These are phyloP conservation scores for Chlamydomonas eustigma DNA, from an alignment of 139 green algal species.

Conservation along the genomic window DNA sequence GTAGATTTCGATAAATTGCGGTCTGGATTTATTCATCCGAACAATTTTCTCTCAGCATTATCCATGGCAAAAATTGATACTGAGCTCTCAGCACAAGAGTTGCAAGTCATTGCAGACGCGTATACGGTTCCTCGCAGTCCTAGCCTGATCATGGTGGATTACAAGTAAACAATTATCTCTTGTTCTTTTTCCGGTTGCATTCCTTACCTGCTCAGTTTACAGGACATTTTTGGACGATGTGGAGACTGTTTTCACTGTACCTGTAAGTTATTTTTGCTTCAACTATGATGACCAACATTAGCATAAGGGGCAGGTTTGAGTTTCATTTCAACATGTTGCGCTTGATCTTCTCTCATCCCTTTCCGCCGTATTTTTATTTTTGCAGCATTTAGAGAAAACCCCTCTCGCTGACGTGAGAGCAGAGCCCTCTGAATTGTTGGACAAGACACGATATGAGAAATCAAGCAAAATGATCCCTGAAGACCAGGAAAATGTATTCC, in stretches of 20 bases:
- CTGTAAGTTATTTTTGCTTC: conserved; percentile 24
- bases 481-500: conserved; percentile 31
- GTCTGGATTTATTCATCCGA: conserved; percentile 54
- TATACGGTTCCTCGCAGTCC: conserved; percentile 40
- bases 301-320: too few species aligned
- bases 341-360: too few species aligned
- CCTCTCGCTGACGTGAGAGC: conserved; percentile 54
- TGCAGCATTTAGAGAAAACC: conserved; percentile 57
- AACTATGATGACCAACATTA: too few species aligned
- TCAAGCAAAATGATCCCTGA: conserved; percentile 40
- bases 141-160: conserved; percentile 34
- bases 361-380: background rate
- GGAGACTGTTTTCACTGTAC: conserved; percentile 59
- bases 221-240: conserved; percentile 59
- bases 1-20: conserved; percentile 71
- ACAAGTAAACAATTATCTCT: conserved; percentile 23
- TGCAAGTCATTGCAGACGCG: conserved; percentile 48
- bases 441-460: conserved; percentile 58
- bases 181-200: conserved; percentile 10
- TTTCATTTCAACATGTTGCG: too few species aligned
- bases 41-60: conserved; percentile 60
- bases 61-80: conserved; percentile 56
- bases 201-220: conserved; percentile 36
- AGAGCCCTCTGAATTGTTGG: conserved; percentile 63
- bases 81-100: conserved; percentile 38